phyloP scores from a whole-genome alignment of 306 rosid species.

The Abrus pulchellus region DNA sequence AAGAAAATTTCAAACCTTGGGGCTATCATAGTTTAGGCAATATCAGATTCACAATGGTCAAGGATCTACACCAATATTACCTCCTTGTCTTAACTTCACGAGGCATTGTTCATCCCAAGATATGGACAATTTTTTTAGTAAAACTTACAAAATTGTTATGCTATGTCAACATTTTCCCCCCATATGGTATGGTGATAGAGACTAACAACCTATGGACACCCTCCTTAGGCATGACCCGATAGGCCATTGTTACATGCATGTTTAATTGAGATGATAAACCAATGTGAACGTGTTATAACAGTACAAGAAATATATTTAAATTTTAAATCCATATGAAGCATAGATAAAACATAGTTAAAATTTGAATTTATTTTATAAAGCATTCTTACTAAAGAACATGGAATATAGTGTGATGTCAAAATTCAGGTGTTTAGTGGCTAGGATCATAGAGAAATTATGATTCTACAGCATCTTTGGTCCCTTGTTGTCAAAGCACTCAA shows the following conservation, averaged over 20 bases:
- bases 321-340: not conserved
- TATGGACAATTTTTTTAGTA: slow-evolving; percentile 42
- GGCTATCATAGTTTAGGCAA: slow-evolving; percentile 47
- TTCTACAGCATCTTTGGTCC: slow-evolving; percentile 5
- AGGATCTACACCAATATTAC: slow-evolving; percentile 48
- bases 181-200: slow-evolving; percentile 15
- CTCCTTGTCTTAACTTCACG: slow-evolving; percentile 43
- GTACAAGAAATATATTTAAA: not conserved
- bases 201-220: slow-evolving; percentile 41
- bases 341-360: not conserved
- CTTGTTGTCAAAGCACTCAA: slow-evolving; percentile 41
- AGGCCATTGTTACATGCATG: slow-evolving; percentile 26
- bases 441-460: slow-evolving; percentile 27
- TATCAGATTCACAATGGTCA: slow-evolving; percentile 64
- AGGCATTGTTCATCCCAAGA: slow-evolving; percentile 49
- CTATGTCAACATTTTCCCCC: slow-evolving; percentile 22
- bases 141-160: slow-evolving; percentile 35
- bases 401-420: not conserved
- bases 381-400: not conserved
- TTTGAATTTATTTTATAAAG: not conserved
- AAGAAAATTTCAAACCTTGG: slow-evolving; percentile 54
- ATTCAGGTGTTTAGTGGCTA: not conserved
- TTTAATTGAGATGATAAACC: slow-evolving; percentile 8
- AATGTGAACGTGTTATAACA: not conserved
- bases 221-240: slow-evolving; percentile 36